These are phyloP conservation scores for Fusarium nanum DNA, from an alignment of 2,329 filamentous ascomycete species.

Conservation along the genomic window DNA sequence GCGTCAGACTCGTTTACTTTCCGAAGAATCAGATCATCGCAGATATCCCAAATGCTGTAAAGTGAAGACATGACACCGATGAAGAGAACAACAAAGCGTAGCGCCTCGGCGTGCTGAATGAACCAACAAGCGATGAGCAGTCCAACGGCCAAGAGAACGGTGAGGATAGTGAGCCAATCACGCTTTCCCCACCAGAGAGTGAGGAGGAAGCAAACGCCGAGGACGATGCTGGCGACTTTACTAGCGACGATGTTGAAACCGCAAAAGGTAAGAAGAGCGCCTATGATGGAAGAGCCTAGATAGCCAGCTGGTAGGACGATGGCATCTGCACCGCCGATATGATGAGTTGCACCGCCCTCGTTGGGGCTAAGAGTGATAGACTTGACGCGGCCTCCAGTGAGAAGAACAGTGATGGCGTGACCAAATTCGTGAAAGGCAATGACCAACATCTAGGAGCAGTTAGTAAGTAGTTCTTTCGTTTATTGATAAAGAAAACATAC, in stretches of 20 bases:
- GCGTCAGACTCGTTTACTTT: constrained; percentile 86
- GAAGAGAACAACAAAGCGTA: constrained; percentile 81
- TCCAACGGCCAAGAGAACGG: constrained; percentile 76
- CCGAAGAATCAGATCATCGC: constrained; percentile 81
- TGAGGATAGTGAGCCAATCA: constrained; percentile 81
- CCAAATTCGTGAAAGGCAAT: constrained; percentile 87
- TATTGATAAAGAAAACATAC: constrained; percentile 53
- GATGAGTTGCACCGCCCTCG: constrained; percentile 82
- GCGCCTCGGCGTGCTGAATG: constrained; percentile 77
- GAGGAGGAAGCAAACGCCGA: constrained; percentile 80
- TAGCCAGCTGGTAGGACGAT: constrained; percentile 83
- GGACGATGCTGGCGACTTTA: constrained; percentile 79
- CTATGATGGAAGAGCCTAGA: constrained; percentile 80
- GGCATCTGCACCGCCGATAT: constrained; percentile 76
- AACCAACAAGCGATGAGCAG: constrained; percentile 82
- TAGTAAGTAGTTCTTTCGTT: not conserved
- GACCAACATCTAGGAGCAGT: constrained; percentile 73
- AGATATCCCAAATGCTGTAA: constrained; percentile 88
- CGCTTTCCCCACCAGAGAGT: constrained; percentile 84
- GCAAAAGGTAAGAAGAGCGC: constrained; percentile 80
- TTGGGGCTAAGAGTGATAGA: constrained; percentile 81
- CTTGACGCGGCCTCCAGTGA: constrained; percentile 79
- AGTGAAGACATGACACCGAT: constrained; percentile 85
- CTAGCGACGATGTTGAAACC: constrained; percentile 85
- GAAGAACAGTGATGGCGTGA: constrained; percentile 77